phyloP scores from a whole-genome alignment of 2,329 filamentous ascomycete genomes.

The Exophiala alcalophila region DNA sequence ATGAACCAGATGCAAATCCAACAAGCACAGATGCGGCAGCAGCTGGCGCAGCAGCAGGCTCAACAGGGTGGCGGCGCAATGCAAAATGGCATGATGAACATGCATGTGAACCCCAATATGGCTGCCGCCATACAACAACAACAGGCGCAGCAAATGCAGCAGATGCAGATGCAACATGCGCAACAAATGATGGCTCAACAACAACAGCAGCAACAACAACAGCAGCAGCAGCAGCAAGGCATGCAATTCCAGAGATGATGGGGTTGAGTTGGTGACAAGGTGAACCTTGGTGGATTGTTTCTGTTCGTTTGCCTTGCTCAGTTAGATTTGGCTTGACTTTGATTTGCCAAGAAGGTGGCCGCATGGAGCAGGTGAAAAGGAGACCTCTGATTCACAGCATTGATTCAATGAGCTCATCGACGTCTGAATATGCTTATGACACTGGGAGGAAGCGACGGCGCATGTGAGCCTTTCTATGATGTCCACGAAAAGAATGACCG shows the following conservation, averaged over 20 bases:
- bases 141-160: constrained; percentile 30
- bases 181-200: constrained; percentile 28
- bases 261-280: too few species aligned
- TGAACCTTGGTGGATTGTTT: too few species aligned
- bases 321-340: too few species aligned
- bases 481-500: constrained; percentile 14
- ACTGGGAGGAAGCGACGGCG: too few species aligned
- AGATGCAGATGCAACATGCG: constrained; percentile 29
- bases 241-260: constrained; percentile 26
- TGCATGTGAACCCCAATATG: constrained; percentile 21
- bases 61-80: constrained; percentile 20
- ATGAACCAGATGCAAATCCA: constrained; percentile 12
- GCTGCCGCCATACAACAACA: constrained; percentile 26
- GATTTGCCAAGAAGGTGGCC: too few species aligned
- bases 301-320: too few species aligned
- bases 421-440: too few species aligned
- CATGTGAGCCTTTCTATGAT: constrained; percentile 3
- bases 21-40: constrained; percentile 4
- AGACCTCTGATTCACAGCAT: not conserved
- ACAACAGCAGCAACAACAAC: constrained; percentile 24
- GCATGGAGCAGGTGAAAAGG: too few species aligned
- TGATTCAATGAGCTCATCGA: too few species aligned
- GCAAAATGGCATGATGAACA: constrained; percentile 24
- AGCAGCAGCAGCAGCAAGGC: constrained; percentile 22
- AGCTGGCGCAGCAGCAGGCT: constrained; percentile 5